A percentile compares a stretch with the other conserved stretches of the same genome.
phyloP scores from a whole-genome alignment of 192 early-diverging fungal species.

The Dissophora globulifera region DNA sequence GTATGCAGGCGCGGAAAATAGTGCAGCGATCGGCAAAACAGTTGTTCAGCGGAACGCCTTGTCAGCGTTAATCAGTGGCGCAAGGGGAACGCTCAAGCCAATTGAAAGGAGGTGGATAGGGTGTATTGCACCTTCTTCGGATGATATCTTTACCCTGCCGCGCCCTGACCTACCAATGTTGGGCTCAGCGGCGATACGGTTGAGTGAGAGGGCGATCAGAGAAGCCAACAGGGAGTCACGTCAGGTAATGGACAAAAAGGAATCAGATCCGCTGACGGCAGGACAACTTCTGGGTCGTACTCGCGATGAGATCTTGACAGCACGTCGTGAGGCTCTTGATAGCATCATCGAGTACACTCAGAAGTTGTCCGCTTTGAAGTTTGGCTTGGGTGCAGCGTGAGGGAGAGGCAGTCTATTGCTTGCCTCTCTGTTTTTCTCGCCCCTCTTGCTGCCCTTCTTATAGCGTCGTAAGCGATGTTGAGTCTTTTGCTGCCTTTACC shows the following conservation, averaged over 20 bases:
- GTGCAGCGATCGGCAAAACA: not conserved
- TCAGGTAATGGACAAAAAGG: constrained; percentile 1
- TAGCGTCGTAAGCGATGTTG: too few relatives aligned
- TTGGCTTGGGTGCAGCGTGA: too few relatives aligned
- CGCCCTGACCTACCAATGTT: constrained; percentile 7
- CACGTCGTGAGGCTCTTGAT: constrained; percentile 16
- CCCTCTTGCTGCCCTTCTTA: too few relatives aligned
- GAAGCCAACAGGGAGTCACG: too few relatives aligned
- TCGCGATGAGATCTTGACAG: constrained; percentile 15
- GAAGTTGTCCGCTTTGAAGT: constrained; percentile 5
- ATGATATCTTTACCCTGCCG: constrained; percentile 8
- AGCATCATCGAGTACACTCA: constrained; percentile 13
- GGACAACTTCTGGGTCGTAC: constrained; percentile 4
- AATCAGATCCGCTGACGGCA: constrained; percentile 5
- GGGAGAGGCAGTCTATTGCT: too few relatives aligned
- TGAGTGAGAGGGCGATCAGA: not conserved
- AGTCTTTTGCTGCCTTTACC: too few relatives aligned
- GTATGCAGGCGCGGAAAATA: not conserved
- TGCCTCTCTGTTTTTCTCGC: too few relatives aligned
- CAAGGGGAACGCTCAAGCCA: too few relatives aligned
- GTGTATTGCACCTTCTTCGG: not conserved
- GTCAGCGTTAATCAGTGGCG: too few relatives aligned
- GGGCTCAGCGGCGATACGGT: not conserved
- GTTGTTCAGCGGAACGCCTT: not conserved
- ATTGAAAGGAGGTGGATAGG: too few relatives aligned